These are phyloP conservation scores for Lepraria neglecta DNA, from an alignment of 495 filamentous ascomycete species.

Conservation along the genomic window DNA sequence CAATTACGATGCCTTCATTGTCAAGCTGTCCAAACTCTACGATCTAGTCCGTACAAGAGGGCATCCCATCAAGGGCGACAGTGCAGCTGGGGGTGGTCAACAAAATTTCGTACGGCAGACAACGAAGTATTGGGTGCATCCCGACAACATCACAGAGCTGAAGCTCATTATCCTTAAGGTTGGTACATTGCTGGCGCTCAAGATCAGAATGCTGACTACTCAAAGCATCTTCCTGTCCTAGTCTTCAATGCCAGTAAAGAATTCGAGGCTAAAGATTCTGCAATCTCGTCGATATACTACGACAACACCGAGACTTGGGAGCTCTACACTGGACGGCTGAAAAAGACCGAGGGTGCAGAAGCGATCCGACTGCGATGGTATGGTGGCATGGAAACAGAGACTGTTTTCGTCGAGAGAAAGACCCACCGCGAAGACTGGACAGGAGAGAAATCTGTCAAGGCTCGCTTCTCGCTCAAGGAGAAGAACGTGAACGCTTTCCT, in stretches of 20 bases:
- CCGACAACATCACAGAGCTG: conserved; percentile 95
- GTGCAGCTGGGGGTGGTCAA: conserved; percentile 81
- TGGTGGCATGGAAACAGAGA: conserved; percentile 87
- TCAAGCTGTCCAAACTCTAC: conserved; percentile 93
- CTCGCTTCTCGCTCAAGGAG: conserved; percentile 89
- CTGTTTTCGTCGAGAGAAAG: conserved; percentile 95
- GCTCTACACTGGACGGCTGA: conserved; percentile 84
- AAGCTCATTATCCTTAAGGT: conserved; percentile 94
- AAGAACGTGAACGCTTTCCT: conserved; percentile 93
- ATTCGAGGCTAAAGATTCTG: conserved; percentile 80
- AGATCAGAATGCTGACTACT: conserved; percentile 2
- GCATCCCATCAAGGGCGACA: conserved; percentile 86
- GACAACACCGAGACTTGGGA: conserved; percentile 93
- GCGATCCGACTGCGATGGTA: conserved; percentile 97
- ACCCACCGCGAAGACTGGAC: conserved; percentile 99
- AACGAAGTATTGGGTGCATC: conserved; percentile 99
- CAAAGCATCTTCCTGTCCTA: conserved; percentile 82
- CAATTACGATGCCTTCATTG: conserved; percentile 94
- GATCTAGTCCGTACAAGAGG: conserved; percentile 89
- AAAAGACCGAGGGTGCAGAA: conserved; percentile 97
- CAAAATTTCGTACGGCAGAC: conserved; percentile 96
- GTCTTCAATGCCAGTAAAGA: conserved; percentile 98
- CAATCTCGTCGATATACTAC: conserved; percentile 97
- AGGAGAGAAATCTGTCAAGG: conserved; percentile 97
- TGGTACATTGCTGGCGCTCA: not conserved